phyloP scores from a whole-genome alignment of 768 basidiomycete genomes.

The Kwoniella pini region DNA sequence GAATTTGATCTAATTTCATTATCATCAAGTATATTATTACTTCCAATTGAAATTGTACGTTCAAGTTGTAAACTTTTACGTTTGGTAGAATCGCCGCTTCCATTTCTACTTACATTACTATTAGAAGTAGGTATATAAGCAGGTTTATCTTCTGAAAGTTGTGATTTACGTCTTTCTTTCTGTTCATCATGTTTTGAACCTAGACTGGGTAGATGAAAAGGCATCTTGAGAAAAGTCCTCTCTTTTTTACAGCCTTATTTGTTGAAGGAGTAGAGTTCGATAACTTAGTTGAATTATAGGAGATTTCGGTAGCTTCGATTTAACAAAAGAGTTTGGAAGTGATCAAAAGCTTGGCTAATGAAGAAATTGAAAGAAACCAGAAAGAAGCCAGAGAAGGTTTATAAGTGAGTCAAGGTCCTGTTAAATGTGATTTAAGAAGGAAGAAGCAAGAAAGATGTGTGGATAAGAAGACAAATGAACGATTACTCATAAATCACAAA shows the following conservation, averaged over 20 bases:
- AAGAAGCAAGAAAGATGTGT: too few species aligned
- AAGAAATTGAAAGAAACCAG: too few species aligned
- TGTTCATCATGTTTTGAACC: conserved; percentile 5
- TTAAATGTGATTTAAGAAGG: too few species aligned
- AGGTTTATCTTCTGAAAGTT: neutral
- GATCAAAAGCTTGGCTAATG: too few species aligned
- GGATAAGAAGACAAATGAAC: too few species aligned
- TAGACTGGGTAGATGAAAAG: conserved; percentile 29
- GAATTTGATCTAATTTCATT: neutral
- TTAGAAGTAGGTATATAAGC: conserved; percentile 10
- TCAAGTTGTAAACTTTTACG: neutral
- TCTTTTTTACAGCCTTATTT: neutral
- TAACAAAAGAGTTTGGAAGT: too few species aligned
- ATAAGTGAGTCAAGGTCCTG: too few species aligned
- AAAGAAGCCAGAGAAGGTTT: too few species aligned
- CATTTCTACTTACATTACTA: too few species aligned
- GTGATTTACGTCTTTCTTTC: conserved; percentile 9
- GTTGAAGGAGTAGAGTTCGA: neutral
- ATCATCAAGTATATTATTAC: neutral
- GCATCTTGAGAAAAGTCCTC: conserved; percentile 26
- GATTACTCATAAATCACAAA: too few species aligned
- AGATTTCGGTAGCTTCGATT: too few species aligned
- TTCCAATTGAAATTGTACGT: conserved; percentile 1
- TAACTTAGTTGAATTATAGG: neutral
- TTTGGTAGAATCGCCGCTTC: neutral